These are phyloP conservation scores for Conoideocrella luteorostrata DNA, from an alignment of 2,329 filamentous ascomycete genomes.

Conservation along the genomic window DNA sequence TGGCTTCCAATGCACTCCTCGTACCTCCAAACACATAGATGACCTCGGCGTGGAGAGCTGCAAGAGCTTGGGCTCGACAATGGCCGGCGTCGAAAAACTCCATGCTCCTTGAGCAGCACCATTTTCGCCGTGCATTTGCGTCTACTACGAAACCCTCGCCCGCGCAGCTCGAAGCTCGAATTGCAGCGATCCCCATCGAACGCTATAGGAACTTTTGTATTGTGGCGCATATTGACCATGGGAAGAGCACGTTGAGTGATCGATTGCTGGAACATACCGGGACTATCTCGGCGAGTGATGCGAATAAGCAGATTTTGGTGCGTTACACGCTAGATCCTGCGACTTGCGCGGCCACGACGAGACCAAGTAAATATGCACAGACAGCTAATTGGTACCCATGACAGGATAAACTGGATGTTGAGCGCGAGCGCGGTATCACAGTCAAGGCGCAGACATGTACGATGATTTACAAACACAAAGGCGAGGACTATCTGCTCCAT, in stretches of 20 bases:
- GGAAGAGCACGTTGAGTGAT: constrained; percentile 92
- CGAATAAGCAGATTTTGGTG: constrained; percentile 84
- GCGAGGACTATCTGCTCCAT: constrained; percentile 86
- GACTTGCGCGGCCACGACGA: background rate
- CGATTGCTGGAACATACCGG: constrained; percentile 89
- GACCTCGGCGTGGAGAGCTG: constrained; percentile 30
- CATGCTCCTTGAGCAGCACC: constrained; percentile 6
- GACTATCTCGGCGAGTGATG: constrained; percentile 73
- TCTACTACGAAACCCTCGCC: constrained; percentile 23
- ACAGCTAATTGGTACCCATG: background rate
- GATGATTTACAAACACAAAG: constrained; percentile 88
- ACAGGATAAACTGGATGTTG: constrained; percentile 64
- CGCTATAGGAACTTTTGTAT: constrained; percentile 95
- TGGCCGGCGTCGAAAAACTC: constrained; percentile 17
- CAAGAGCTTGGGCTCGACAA: constrained; percentile 31
- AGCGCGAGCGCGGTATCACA: constrained; percentile 78
- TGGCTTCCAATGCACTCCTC: constrained; percentile 10
- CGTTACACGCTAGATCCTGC: constrained; percentile 2
- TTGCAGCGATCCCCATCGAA: constrained; percentile 69
- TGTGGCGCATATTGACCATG: constrained; percentile 97
- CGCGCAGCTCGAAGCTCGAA: constrained; percentile 40
- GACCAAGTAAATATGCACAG: background rate
- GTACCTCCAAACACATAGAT: constrained; percentile 21
- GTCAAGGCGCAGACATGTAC: constrained; percentile 98
- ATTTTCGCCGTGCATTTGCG: constrained; percentile 11